Evolutionary conservation across 2,329 filamentous ascomycete species (phyloP), one percentile per base, ranked within the genome.

Genomic region (Zymoseptoria crescenta): DNA sequence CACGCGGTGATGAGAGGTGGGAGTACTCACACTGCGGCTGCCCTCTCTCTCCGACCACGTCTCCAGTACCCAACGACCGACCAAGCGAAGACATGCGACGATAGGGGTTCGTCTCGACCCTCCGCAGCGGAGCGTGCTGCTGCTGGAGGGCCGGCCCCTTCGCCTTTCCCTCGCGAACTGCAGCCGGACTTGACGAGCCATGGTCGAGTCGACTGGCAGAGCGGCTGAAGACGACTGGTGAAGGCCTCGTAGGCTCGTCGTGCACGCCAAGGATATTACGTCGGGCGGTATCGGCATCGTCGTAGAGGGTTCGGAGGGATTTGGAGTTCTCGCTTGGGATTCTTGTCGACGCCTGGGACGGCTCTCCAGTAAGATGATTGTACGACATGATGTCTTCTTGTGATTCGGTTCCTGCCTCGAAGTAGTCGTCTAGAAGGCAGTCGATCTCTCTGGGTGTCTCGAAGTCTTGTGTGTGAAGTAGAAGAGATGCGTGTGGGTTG

Each of bases 401-500:
- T 54, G 58, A 48, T 55, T 63, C 60, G 30, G 57, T 57, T 41
- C 57, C 56, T 29, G 59, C 57, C 35, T 65, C 52, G 52, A 70
- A 71, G 52, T 72, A 73, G 59, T 70, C 65, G 65, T 71, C 69
- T 13, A 71, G 56, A 13, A 71, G 63, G 9, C 66, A 66, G 65
- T 73, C 70, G 48, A 71, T 66, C 48, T 73, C 70, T 24, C 20
- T 19, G 3, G 70, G 69, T 3, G 70, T 71, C 52, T 73, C 70
- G 49, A 72, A 57, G 21, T 65, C 58, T 30, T 63, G 62, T 8
- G 59, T 57, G 20, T 63, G 68, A 49, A 71, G 59, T 24, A 69
- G 54, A n/a, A 73, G 62, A 9, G 70, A 73, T 49, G 65, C 66
- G 65, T 72, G 70, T 20, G 70, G 70, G 54, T 73, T 73, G 10